Base-by-base conservation (phyloP, 352 stramenopile genomes). In the Phytophthora quininea region DNA sequence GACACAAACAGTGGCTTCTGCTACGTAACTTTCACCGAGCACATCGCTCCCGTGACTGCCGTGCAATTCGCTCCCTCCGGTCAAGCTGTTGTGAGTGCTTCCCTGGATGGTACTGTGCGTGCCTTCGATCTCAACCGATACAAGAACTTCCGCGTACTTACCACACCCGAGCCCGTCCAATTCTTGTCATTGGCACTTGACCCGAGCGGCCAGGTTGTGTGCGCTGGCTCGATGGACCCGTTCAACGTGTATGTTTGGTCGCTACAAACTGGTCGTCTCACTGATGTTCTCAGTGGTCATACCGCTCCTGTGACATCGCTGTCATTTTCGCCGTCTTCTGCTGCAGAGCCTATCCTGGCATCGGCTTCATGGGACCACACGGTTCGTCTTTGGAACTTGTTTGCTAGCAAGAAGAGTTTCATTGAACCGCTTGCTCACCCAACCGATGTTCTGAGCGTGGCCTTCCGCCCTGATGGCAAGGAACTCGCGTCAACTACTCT, bases 171-270 rank as follows among this genome's bases (percentile, higher is more conserved):
- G 53, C 96, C 97, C 27, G 93, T 97, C 59, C 98, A 99, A 80
- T 99, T 99, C 69, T 87, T 98, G 7, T 99, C 89, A 47, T 79
- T 99, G 38, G 97, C 98, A 27, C 88, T 99, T n/a, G 98, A 99
- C 79, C 86, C 90, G 10, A 97, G 92, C 66, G 97, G 97, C 52
- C 97, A 99, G 73, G 90, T 99, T 62, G 94, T 99, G 3, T 96
- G 88, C 54, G 98, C 97, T 7, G 98, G 98, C 14, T 93, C 91
- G 15, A 86, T 98, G 27, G 97, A 99, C 67, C 96, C 97, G 31
- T 99, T 99, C 73, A 93, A 99, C 65, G 96, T 99, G 59, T 99
- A 99, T 72, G 90, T 99, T 37, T 99, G 97, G 97, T 99, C 96
- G 42, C 74, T 99, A 14, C 96, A 99, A 74, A 98, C 92, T 43